Conservation (phyloP, 345 rosid species). For the Balakata baccata region DNA sequence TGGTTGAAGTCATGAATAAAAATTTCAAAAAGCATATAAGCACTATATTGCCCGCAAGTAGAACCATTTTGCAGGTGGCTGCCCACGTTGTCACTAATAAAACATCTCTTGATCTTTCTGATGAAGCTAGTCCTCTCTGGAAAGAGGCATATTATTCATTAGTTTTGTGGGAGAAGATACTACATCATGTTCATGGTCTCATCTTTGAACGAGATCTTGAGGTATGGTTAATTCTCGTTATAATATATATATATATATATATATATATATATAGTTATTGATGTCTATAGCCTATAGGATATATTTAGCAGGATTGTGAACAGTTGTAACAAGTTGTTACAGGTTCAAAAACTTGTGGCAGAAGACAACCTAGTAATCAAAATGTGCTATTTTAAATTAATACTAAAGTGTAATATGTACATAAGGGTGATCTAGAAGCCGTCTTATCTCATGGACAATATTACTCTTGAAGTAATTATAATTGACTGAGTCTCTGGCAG, state of each 20-base stretch:
- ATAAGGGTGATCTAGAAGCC: background rate
- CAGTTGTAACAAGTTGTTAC: background rate
- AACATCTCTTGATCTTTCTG: constrained; percentile 36
- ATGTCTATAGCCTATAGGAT: background rate
- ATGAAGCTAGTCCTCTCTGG: constrained; percentile 60
- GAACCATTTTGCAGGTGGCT: constrained; percentile 53
- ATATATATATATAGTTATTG: background rate
- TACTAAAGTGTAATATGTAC: background rate
- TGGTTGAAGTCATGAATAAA: constrained; percentile 60
- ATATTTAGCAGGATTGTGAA: background rate
- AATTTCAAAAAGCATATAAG: constrained; percentile 48
- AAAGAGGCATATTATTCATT: constrained; percentile 85
- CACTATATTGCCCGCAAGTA: constrained; percentile 43
- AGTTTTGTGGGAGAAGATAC: constrained; percentile 81
- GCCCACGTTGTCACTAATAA: constrained; percentile 33
- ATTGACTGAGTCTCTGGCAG: too few species aligned
- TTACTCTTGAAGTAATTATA: too few species aligned
- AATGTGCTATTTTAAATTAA: background rate
- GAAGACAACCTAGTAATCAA: background rate
- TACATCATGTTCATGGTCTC: constrained; percentile 45
- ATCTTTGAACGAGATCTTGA: constrained; percentile 47
- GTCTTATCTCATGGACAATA: too few species aligned
- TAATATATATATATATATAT: background rate
- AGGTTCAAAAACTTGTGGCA: background rate
- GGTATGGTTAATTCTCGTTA: constrained; percentile 38